Conservation (phyloP, 176 grass and related monocot species). For the maize (Zea mays) region Zm-B73-REFERENCE-NAM-5.0 NC_050100.1:16038501-16039000, state of each 20-base stretch:
- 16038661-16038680: conserved; percentile 37
- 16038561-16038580: conserved; percentile 77
- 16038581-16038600: conserved; percentile 73
- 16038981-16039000: background rate
- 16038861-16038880: conserved; percentile 84
- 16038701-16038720: background rate
- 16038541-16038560: conserved; percentile 69
- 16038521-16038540: conserved; percentile 79
- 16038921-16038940: background rate
- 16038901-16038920: conserved; percentile 86
- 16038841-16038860: conserved; percentile 74
- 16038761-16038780: background rate
- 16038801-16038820: background rate
- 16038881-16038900: conserved; percentile 88
- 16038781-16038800: background rate
- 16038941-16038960: background rate
- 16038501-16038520: background rate
- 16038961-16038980: background rate
- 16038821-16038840: conserved; percentile 34
- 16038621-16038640: conserved; percentile 58
- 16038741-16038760: background rate
- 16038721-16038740: background rate
- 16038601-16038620: conserved; percentile 83
- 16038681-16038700: conserved; percentile 30
- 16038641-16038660: conserved; percentile 80